Conservation (phyloP, 192 early-diverging fungal species). For the Piromyces sp. region DNA sequence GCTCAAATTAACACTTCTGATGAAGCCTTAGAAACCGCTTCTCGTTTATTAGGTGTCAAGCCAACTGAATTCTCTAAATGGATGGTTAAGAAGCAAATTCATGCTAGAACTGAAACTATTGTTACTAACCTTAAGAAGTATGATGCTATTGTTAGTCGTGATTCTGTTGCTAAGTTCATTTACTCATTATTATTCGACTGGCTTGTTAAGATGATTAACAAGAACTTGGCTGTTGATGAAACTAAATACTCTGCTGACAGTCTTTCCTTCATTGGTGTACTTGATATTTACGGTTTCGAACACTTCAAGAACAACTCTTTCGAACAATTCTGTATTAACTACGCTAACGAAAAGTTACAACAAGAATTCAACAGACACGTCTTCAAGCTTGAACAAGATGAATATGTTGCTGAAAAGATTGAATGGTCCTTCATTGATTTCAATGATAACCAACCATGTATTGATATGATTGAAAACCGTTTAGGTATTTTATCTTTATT, state of each 20-base stretch:
- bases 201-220: slow-evolving; percentile 80
- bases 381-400: slow-evolving; percentile 97
- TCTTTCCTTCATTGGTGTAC: slow-evolving; percentile 77
- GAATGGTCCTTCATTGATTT: slow-evolving; percentile 98
- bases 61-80: slow-evolving; percentile 73
- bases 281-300: slow-evolving; percentile 98
- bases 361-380: slow-evolving; percentile 98
- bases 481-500: slow-evolving; percentile 86
- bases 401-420: slow-evolving; percentile 90
- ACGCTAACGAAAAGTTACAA: slow-evolving; percentile 95
- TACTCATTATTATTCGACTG: slow-evolving; percentile 93
- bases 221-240: slow-evolving; percentile 32
- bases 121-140: slow-evolving; percentile 51
- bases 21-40: slow-evolving; percentile 46
- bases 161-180: slow-evolving; percentile 92
- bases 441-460: slow-evolving; percentile 96
- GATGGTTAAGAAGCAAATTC: slow-evolving; percentile 85
- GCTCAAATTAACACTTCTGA: slow-evolving; percentile 64
- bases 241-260: slow-evolving; percentile 27
- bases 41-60: slow-evolving; percentile 61
- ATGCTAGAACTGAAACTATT: slow-evolving; percentile 81
- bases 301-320: slow-evolving; percentile 99
- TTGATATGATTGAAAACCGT: slow-evolving; percentile 92
- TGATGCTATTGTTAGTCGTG: slow-evolving; percentile 62
- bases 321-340: slow-evolving; percentile 98